These are phyloP conservation scores for Galerina sulciceps DNA, from an alignment of 768 basidiomycete genomes.

Conservation along the genomic window DNA sequence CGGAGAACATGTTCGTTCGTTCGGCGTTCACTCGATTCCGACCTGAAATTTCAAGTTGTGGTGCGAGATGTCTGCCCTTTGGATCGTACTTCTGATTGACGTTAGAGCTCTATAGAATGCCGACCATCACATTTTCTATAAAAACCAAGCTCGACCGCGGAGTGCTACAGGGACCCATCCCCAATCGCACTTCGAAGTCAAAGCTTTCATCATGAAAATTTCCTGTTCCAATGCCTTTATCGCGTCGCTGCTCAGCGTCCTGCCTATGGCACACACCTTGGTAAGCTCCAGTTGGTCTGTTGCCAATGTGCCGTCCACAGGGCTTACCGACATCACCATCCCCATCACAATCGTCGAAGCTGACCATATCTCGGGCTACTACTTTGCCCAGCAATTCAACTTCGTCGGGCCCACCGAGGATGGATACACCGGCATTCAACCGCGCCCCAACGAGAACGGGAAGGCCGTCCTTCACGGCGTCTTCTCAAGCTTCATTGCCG, in stretches of 20 bases:
- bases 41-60: too few species aligned
- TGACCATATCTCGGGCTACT: neutral
- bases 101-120: too few species aligned
- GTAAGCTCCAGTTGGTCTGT: neutral
- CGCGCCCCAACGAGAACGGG: neutral
- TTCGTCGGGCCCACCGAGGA: neutral
- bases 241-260: neutral
- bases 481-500: slow-evolving; percentile 4
- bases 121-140: too few species aligned
- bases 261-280: neutral
- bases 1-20: too few species aligned
- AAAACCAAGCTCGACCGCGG: too few species aligned
- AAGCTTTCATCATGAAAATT: too few species aligned
- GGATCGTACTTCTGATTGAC: too few species aligned
- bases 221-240: too few species aligned
- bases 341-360: slow-evolving; percentile 3
- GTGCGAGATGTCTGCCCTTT: too few species aligned
- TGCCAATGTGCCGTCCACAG: neutral
- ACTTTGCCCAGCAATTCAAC: slow-evolving; percentile 6
- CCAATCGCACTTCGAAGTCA: too few species aligned
- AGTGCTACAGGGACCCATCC: too few species aligned
- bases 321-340: slow-evolving; percentile 4
- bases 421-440: slow-evolving; percentile 4
- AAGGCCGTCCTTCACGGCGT: neutral
- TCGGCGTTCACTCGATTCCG: too few species aligned